Base-by-base conservation (phyloP, 75 land plant genomes). In the Pseudotsuga menziesii region DNA sequence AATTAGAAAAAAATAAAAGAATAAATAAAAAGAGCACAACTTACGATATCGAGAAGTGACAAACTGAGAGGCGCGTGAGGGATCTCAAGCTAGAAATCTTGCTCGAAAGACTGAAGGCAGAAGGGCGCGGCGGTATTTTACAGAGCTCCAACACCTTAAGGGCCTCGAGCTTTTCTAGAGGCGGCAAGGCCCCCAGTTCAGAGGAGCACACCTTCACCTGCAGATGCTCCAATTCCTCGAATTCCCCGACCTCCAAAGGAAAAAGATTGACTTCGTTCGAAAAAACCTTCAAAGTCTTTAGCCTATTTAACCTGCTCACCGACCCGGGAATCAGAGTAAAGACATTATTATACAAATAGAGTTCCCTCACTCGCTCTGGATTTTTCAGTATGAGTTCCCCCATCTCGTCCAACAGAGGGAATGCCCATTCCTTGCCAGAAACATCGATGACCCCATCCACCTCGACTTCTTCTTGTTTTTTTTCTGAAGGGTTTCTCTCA, bases 21-120 rank as follows among this genome's bases (percentile, higher is more conserved):
- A 73, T 20, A 35, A 25, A 56, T 20, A 57, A 63, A 22, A 57
- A 26, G 39, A 22, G 63, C 29, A 15, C 12, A 48, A 71, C 85
- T 83, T 80, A 96, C 98, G 91, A 89, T 6, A 96, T 88, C 26
- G 97, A 93, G 77, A 96, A 93, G 72, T 96, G 89, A 57, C 94
- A 91, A 60, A 96, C 82, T 23, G 92, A 83, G 11, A 96, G 90
- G 72, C 84, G 85, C n/a, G 85, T 91, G 72, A 95, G 81, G 27
- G 86, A 85, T 82, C 82, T 85, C 55, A 95, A 81, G 57, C 83
- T 83, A 6, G 89, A 83, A 75, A 95, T 91, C 63, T 88, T 90
- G 4, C 78, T 72, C 72, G 95, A 69, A 3, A 93, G 36, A 17
- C 88, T 78, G 61, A 90, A 83, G 4, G 85, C 88, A 4, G 90